phyloP scores from a whole-genome alignment of 192 early-diverging fungal species.

The Coemansia sp. region DNA sequence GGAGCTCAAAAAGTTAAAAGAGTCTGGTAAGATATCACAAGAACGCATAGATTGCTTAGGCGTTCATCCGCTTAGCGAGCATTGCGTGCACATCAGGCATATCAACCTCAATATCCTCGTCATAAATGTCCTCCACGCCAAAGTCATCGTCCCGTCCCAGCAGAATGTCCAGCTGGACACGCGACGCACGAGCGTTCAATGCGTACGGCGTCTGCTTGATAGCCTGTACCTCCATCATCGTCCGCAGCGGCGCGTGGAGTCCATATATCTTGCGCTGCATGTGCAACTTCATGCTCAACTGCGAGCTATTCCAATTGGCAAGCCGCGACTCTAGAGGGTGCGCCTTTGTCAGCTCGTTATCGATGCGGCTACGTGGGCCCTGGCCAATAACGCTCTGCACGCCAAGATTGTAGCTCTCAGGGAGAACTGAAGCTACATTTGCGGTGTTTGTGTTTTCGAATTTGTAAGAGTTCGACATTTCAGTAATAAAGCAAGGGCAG shows the following conservation, averaged over 20 bases:
- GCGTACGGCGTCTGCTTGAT: constrained; percentile 34
- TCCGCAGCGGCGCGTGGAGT: constrained; percentile 87
- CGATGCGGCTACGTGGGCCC: constrained; percentile 33
- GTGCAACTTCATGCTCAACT: constrained; percentile 76
- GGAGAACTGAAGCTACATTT: constrained; percentile 35
- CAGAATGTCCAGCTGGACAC: constrained; percentile 80
- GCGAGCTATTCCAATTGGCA: constrained; percentile 80
- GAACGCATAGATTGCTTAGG: constrained; percentile 1
- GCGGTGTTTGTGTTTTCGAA: constrained; percentile 26
- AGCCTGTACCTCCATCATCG: constrained; percentile 87
- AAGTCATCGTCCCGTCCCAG: constrained; percentile 85
- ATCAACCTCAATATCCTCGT: constrained; percentile 58
- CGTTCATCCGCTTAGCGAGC: constrained; percentile 28
- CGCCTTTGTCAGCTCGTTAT: constrained; percentile 37
- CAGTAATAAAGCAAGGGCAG: background rate
- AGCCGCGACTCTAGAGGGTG: constrained; percentile 85
- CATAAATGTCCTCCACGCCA: constrained; percentile 90
- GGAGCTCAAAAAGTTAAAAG: background rate
- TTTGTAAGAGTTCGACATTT: constrained; percentile 40
- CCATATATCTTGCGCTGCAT: constrained; percentile 84
- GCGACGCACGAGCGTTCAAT: constrained; percentile 32
- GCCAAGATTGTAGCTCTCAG: constrained; percentile 18
- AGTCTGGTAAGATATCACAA: background rate
- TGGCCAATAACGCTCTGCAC: constrained; percentile 28
- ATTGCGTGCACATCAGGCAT: constrained; percentile 26